Evolutionary conservation across 768 basidiomycete species (phyloP).

Genomic region (Pleurotus platypus): DNA sequence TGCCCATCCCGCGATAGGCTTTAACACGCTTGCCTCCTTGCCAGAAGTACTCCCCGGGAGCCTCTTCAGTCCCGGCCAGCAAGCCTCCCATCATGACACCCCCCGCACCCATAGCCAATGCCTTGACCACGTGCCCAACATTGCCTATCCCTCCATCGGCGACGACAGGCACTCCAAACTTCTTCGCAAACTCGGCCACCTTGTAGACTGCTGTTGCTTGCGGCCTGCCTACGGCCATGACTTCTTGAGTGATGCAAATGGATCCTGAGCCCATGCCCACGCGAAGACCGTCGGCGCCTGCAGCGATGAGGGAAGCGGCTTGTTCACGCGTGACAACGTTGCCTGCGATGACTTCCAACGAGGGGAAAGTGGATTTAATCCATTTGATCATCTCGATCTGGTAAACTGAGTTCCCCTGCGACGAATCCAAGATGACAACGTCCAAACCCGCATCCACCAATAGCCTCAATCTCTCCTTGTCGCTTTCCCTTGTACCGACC

Average conservation of each 20-base stretch:
- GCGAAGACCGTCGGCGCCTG: conserved; percentile 93
- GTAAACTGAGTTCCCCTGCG: conserved; percentile 92
- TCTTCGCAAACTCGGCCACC: conserved; percentile 88
- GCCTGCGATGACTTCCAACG: conserved; percentile 91
- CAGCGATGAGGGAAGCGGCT: conserved; percentile 88
- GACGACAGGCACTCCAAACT: conserved; percentile 94
- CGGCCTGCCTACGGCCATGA: conserved; percentile 98
- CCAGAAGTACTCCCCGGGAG: conserved; percentile 98
- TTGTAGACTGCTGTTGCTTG: conserved; percentile 98
- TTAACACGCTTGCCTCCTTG: conserved; percentile 99
- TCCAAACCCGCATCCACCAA: conserved; percentile 95
- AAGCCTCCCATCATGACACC: conserved; percentile 99
- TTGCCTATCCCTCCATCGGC: conserved; percentile 96
- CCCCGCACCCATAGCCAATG: conserved; percentile 86
- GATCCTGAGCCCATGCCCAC: conserved; percentile 98
- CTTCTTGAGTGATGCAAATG: conserved; percentile 99
- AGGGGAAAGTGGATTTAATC: conserved; percentile 84
- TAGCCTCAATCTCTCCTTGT: conserved; percentile 78
- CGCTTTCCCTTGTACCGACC: conserved; percentile 87
- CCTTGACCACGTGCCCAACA: conserved; percentile 97
- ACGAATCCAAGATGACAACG: conserved; percentile 92
- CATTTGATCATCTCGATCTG: conserved; percentile 93
- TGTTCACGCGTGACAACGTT: conserved; percentile 99
- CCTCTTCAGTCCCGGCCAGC: conserved; percentile 93
- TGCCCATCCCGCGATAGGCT: conserved; percentile 98